Evolutionary conservation across 352 stramenopile genomes (phyloP).

Genomic region (Globisporangium splendens): DNA sequence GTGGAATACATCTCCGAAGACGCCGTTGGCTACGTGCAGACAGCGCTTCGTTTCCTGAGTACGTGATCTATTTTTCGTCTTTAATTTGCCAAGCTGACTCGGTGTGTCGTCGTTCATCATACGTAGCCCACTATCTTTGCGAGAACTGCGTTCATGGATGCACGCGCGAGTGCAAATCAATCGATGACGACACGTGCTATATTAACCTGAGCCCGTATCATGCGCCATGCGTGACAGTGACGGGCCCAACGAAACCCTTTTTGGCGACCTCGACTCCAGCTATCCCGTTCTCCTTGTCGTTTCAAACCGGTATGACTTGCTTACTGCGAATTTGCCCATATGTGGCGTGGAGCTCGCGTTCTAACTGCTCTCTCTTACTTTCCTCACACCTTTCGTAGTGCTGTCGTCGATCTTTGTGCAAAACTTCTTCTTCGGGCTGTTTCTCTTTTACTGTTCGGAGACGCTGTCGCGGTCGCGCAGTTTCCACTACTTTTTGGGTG

Average conservation of each 20-base stretch:
- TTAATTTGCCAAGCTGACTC: background rate
- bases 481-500: conserved; percentile 80
- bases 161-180: conserved; percentile 38
- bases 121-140: conserved; percentile 53
- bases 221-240: conserved; percentile 73
- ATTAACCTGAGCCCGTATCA: conserved; percentile 73
- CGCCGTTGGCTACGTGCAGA: conserved; percentile 38
- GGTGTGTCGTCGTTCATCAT: background rate
- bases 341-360: background rate
- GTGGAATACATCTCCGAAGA: conserved; percentile 32
- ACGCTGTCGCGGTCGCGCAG: conserved; percentile 61
- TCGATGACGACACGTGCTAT: conserved; percentile 36
- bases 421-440: conserved; percentile 68
- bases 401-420: conserved; percentile 67
- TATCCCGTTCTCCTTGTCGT: conserved; percentile 49
- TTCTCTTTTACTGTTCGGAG: conserved; percentile 67
- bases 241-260: conserved; percentile 47
- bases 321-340: background rate
- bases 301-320: conserved; percentile 58
- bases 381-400: conserved; percentile 29
- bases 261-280: conserved; percentile 40
- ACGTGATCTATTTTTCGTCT: conserved; percentile 8
- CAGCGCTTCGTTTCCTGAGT: conserved; percentile 43
- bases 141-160: conserved; percentile 74
- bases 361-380: conserved; percentile 1